Evolutionary conservation across 371 early-diverging fungal species (phyloP).

Genomic region (Nematocida homosporus): DNA sequence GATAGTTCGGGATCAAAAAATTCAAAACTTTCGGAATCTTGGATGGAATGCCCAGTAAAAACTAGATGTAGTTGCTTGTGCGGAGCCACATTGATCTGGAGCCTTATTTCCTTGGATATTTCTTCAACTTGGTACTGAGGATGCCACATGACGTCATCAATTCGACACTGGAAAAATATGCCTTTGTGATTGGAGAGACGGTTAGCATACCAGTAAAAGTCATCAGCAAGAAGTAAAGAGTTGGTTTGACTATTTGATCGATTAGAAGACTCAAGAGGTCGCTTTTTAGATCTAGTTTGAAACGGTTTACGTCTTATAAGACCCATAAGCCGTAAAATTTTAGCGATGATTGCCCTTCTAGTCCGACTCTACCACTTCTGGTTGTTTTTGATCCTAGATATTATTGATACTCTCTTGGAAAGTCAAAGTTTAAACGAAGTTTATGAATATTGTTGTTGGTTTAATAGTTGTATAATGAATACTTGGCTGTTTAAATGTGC

Average conservation of each 20-base stretch:
- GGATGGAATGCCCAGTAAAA: neutral
- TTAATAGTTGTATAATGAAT: neutral
- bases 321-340: no score
- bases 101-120: neutral
- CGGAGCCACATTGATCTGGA: neutral
- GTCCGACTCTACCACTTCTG: no score
- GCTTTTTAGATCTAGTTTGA: no score
- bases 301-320: no score
- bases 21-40: conserved; percentile 1
- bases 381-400: neutral
- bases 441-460: conserved; percentile 1
- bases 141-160: conserved; percentile 6
- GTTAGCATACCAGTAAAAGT: neutral
- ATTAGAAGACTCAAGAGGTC: no score
- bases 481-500: neutral
- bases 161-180: conserved; percentile 10
- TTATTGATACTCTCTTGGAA: conserved; percentile 12
- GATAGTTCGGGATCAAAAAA: conserved; percentile 38
- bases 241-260: no score
- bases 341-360: no score
- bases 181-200: conserved; percentile 3
- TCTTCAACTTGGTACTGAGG: conserved; percentile 9
- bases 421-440: neutral
- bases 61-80: neutral
- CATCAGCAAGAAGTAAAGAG: no score